These are phyloP conservation scores for Akanthomyces dipterigenus DNA, from an alignment of 2,329 filamentous ascomycete genomes.

Conservation along the genomic window DNA sequence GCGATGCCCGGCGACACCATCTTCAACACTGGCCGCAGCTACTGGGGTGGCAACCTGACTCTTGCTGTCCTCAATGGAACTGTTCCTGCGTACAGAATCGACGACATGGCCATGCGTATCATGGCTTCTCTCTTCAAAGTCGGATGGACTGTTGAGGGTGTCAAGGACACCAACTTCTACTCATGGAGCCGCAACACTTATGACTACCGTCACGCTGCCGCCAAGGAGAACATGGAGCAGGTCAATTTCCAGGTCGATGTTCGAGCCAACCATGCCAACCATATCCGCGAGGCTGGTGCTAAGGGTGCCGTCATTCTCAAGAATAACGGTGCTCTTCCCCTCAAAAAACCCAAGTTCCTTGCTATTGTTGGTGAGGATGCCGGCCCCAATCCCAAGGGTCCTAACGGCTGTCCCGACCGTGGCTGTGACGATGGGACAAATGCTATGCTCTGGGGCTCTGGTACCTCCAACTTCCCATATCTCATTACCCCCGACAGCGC, in stretches of 20 bases:
- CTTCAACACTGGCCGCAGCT: constrained; percentile 67
- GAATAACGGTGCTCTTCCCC: constrained; percentile 68
- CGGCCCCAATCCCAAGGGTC: constrained; percentile 64
- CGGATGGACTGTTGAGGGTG: constrained; percentile 40
- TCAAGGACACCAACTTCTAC: constrained; percentile 66
- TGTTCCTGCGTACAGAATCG: constrained; percentile 76
- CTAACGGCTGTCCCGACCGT: constrained; percentile 72
- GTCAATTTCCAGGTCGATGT: constrained; percentile 83
- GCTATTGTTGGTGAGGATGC: constrained; percentile 80
- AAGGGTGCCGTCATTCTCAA: constrained; percentile 86
- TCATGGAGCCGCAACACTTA: constrained; percentile 78
- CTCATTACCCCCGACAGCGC: constrained; percentile 67
- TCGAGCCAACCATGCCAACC: constrained; percentile 61
- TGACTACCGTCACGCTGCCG: constrained; percentile 60
- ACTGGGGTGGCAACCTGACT: constrained; percentile 83
- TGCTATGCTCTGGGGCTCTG: constrained; percentile 75
- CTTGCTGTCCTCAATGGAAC: constrained; percentile 85
- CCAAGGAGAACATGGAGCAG: constrained; percentile 53
- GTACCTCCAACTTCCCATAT: constrained; percentile 68
- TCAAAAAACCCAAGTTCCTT: constrained; percentile 70
- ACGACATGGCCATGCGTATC: constrained; percentile 87
- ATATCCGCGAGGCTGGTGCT: constrained; percentile 71
- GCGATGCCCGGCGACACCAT: constrained; percentile 78
- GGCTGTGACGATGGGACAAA: constrained; percentile 54
- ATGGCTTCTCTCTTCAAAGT: constrained; percentile 66